A percentile compares a stretch with the other conserved stretches of the same genome.
Evolutionary conservation across 345 rosid species (phyloP).

Genomic region (Populus simonii): DNA sequence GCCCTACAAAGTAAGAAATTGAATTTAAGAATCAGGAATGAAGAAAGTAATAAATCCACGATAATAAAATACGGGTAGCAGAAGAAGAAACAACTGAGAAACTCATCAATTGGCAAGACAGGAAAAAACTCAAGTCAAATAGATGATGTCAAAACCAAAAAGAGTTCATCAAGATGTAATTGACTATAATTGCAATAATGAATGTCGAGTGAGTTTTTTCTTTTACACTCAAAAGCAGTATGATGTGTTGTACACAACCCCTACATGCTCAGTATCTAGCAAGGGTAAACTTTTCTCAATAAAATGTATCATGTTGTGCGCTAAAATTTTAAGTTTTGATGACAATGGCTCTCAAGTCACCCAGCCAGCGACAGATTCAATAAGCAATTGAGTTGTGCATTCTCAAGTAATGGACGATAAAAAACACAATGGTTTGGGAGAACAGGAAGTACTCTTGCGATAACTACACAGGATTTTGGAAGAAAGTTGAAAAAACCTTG

Average conservation of each 20-base stretch:
- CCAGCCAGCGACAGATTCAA: neutral
- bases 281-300: neutral
- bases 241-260: neutral
- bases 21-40: neutral
- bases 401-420: neutral
- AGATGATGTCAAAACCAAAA: neutral
- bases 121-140: neutral
- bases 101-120: neutral
- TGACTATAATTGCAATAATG: neutral
- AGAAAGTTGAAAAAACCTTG: neutral
- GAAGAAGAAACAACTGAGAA: neutral
- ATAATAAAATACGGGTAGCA: neutral
- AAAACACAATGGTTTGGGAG: neutral
- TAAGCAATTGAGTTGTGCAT: neutral
- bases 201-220: neutral
- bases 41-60: neutral
- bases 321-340: neutral
- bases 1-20: conserved; percentile 41
- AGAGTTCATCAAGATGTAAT: neutral
- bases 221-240: neutral
- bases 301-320: neutral
- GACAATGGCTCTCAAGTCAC: neutral
- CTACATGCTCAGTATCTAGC: neutral
- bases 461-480: neutral
- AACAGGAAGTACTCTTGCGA: neutral